Percentiles rank a stretch among this genome's conserved stretches.
phyloP scores from a whole-genome alignment of 805 yeast species.

The Hemisphaericaspora nanyangensis region DNA sequence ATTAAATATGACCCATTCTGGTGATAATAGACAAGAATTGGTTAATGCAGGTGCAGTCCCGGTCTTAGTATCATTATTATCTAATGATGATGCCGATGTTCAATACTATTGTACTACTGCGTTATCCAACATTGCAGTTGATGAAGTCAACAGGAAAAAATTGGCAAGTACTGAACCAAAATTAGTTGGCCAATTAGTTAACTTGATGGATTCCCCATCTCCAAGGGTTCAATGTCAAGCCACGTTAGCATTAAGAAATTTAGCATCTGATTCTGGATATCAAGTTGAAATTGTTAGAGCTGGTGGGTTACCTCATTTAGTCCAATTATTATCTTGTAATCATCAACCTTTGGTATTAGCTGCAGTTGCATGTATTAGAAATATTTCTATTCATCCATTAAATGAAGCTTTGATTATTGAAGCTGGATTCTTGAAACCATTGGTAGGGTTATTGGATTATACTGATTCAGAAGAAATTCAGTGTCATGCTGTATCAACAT shows the following conservation, averaged over 20 bases:
- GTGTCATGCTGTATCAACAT: constrained; percentile 95
- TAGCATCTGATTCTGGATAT: constrained; percentile 93
- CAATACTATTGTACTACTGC: constrained; percentile 99
- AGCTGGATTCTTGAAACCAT: constrained; percentile 91
- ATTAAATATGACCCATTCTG: constrained; percentile 96
- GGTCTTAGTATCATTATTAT: constrained; percentile 79
- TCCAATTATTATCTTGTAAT: constrained; percentile 80
- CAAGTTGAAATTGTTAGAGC: constrained; percentile 94
- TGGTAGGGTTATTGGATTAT: constrained; percentile 79
- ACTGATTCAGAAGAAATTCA: constrained; percentile 92
- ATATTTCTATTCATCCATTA: constrained; percentile 92
- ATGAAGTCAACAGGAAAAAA: constrained; percentile 83
- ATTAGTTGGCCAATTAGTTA: constrained; percentile 81
- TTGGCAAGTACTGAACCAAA: constrained; percentile 90
- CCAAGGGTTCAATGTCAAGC: constrained; percentile 99
- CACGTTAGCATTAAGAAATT: constrained; percentile 88
- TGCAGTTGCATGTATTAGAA: constrained; percentile 97
- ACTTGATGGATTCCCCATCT: constrained; percentile 86
- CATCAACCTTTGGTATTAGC: constrained; percentile 92
- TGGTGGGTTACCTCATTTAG: constrained; percentile 91
- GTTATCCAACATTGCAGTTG: constrained; percentile 94
- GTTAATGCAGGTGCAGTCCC: constrained; percentile 99
- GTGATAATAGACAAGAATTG: constrained; percentile 91
- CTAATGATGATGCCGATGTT: constrained; percentile 90
- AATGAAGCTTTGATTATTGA: constrained; percentile 95